Evolutionary conservation across 192 early-diverging fungal species (phyloP).

Genomic region (Backusella morwellensis): DNA sequence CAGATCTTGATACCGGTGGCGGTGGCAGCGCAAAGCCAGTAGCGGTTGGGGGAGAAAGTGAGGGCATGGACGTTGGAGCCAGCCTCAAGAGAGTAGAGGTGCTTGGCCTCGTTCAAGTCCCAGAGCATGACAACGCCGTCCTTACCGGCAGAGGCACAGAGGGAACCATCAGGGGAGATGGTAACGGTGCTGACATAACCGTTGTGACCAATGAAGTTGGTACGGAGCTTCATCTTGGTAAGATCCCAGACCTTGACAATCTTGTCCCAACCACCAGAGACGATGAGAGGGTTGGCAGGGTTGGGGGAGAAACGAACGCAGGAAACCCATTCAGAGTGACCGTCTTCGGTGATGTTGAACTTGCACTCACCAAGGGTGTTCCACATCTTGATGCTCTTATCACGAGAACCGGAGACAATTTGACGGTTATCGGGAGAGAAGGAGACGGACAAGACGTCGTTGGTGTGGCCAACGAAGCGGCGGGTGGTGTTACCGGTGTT

Average conservation of each 20-base stretch:
- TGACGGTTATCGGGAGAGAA: conserved; percentile 99
- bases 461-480: conserved; percentile 95
- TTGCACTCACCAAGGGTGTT: conserved; percentile 99
- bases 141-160: conserved; percentile 99
- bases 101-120: conserved; percentile 99
- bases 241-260: conserved; percentile 99
- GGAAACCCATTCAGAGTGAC: conserved; percentile 98
- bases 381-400: conserved; percentile 99
- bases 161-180: conserved; percentile 99
- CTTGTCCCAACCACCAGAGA: conserved; percentile 99
- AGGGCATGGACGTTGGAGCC: conserved; percentile 95
- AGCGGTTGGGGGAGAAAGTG: conserved; percentile 99
- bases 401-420: conserved; percentile 97
- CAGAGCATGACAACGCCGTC: conserved; percentile 99
- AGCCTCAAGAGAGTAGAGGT: conserved; percentile 99
- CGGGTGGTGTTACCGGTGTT: conserved; percentile 93
- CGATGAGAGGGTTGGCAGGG: conserved; percentile 96
- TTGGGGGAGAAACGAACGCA: conserved; percentile 99
- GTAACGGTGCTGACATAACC: conserved; percentile 98
- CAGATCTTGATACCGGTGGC: conserved; percentile 97
- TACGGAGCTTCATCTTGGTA: conserved; percentile 97
- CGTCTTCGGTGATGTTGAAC: conserved; percentile 95
- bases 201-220: conserved; percentile 98
- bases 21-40: conserved; percentile 99
- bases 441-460: conserved; percentile 97